Base-by-base conservation (phyloP, 2,329 filamentous ascomycete species). In the Diaporthe australafricana region DNA sequence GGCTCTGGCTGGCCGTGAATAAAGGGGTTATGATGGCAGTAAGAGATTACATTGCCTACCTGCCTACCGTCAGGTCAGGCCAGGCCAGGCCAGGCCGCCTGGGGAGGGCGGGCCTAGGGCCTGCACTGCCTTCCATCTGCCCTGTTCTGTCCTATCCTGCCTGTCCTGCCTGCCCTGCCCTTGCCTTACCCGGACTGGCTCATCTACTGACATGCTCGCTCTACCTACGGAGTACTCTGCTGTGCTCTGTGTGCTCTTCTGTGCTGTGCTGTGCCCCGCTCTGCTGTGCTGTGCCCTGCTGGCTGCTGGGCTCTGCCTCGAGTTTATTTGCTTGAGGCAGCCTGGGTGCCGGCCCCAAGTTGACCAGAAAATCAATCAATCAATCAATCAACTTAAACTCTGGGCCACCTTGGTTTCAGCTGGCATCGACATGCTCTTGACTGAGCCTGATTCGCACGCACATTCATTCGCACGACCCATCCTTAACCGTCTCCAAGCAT, bases 271-370 rank as follows among this genome's bases (percentile, higher is more conserved):
- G 12, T 52, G 25, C 25, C 8, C 25, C 30, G 25, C 12, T 45
- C 56, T 45, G 35, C 38, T 55, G 25, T 35, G 16, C 20, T 32
- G 40, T 45, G 56, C 6, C n/a, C 14, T 57, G 55, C 22, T 40
- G 40, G 8, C 45, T 57, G 22, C 55, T n/a, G 17, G 48, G 52
- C 52, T 38, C 14, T 38, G 45, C 60, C 60, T 65, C 20, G 60
- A 65, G 60, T 65, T 65, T 65, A 65, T 65, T 65, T 65, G 60
- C 60, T 38, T 2, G 60, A 65, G 60, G 60, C 60, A 65, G 60
- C 60, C 60, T 20, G n/a, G 60, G 48, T 50, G 42, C 42, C 22
- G 42, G 60, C 30, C 45, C 60, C 60, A 65, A 22, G 32, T 63
- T 25, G 30, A 48, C 42, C n/a, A 40, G 42, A 25, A 42, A 48